Percentiles rank a stretch among this genome's conserved stretches.
These are phyloP conservation scores for Lagenidium sp. DNA, from an alignment of 352 stramenopile genomes.

Conservation along the genomic window DNA sequence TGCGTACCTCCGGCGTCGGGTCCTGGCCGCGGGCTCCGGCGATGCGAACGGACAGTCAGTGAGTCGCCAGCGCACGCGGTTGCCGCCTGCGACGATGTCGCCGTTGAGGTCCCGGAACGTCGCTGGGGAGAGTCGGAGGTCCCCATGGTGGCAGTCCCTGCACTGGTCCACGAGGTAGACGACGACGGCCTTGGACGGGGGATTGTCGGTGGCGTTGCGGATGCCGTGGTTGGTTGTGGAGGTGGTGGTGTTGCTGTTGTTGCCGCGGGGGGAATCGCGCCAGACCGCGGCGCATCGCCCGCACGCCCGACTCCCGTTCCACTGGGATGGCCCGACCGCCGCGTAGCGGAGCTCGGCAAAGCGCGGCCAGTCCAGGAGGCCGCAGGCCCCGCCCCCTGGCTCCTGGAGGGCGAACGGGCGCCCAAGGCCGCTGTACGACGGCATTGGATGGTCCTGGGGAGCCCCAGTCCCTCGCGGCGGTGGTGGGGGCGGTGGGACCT, in stretches of 20 bases:
- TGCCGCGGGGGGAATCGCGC: constrained; percentile 5
- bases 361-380: too few relatives aligned
- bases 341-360: constrained; percentile 13
- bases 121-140: constrained; percentile 18
- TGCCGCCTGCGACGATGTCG: constrained; percentile 3
- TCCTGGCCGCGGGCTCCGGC: background rate
- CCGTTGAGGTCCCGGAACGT: constrained; percentile 22
- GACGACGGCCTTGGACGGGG: too few relatives aligned
- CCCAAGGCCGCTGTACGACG: too few relatives aligned
- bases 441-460: too few relatives aligned
- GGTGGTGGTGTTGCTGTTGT: background rate
- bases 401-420: too few relatives aligned
- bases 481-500: too few relatives aligned
- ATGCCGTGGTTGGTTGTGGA: background rate
- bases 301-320: constrained; percentile 11
- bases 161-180: constrained; percentile 18
- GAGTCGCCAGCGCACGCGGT: constrained; percentile 19
- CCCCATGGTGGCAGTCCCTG: constrained; percentile 3
- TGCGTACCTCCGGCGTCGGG: background rate
- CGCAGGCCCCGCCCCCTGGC: too few relatives aligned
- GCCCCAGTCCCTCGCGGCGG: too few relatives aligned
- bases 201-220: too few relatives aligned
- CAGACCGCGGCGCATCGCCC: constrained; percentile 20
- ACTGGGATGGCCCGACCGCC: constrained; percentile 1
- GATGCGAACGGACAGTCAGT: constrained; percentile 13